Base-by-base conservation (phyloP, 352 stramenopile genomes). In the Phytophthora macrochlamydospora region DNA sequence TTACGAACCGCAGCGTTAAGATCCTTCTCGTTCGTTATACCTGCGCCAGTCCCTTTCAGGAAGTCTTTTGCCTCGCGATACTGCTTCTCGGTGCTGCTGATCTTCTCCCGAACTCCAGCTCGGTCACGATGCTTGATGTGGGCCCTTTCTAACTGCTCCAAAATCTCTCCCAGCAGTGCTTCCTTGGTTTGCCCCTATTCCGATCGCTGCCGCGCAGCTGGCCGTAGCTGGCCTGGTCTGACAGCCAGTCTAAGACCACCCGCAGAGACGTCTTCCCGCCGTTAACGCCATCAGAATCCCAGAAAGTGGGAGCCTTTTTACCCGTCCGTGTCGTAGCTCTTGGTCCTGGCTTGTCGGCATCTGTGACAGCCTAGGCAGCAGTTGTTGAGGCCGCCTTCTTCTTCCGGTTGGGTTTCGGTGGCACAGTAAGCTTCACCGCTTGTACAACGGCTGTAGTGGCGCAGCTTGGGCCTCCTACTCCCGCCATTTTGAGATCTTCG, bases 111-210 rank as follows among this genome's bases (percentile, higher is more conserved):
- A 35, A 56, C 51, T 14, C 29, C 51, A 43, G 31, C 35, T 9
- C 4, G 32, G 13, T 37, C 29, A 4, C 51, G 32, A 56, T 56
- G 51, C 51, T 5, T n/a, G 28, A 56, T 56, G 8, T 35, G 33
- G 3, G 24, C 51, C 6, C 33, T 35, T 5, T 24, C 18, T 35
- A 56, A 18, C 12, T n/a, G 13, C 2, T 1, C n/a, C 0, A 56
- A 32, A 48, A 56, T 48, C 28, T 56, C 51, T 48, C 32, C 48
- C 11, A 56, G 33, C 51, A 56, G 24, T 1, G 51, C 33, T n/a
- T 56, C 35, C 1, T 56, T 56, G 14, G 51, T 56, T n/a, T 56
- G 45, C 9, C 49, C 49, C 30, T 55, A 13, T 55, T 43, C 8
- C 49, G 49, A 11, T 55, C 49, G 31, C 49, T 55, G 2, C 49